phyloP scores from a whole-genome alignment of 1,139 yeast genomes.

The Nakaseomyces uthaithaninus region DNA sequence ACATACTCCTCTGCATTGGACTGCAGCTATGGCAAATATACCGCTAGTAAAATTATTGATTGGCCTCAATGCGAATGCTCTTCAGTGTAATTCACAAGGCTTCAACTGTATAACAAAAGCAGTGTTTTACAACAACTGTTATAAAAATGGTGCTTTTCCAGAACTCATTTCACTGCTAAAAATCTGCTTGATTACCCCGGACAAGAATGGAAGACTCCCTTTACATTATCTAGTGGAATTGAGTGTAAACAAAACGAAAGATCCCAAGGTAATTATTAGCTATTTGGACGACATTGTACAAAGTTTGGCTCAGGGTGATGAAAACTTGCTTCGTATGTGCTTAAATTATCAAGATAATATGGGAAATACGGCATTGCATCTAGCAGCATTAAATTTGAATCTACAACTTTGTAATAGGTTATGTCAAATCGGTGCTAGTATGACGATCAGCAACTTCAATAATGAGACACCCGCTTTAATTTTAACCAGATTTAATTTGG shows the following conservation, averaged over 20 bases:
- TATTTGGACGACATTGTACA: conserved; percentile 36
- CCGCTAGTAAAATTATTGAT: conserved; percentile 63
- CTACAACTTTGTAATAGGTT: conserved; percentile 28
- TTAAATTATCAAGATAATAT: conserved; percentile 60
- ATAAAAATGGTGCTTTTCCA: conserved; percentile 67
- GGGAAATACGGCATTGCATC: conserved; percentile 62
- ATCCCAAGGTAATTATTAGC: conserved; percentile 32
- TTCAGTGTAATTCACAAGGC: conserved; percentile 66
- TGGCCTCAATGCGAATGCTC: conserved; percentile 63
- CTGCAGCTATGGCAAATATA: conserved; percentile 81
- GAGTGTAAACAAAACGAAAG: conserved; percentile 45
- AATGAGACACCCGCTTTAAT: conserved; percentile 29
- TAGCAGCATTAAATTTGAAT: conserved; percentile 39
- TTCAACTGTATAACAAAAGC: conserved; percentile 80
- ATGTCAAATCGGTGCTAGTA: conserved; percentile 28
- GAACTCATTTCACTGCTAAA: conserved; percentile 62
- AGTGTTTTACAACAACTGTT: conserved; percentile 80
- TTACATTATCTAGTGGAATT: conserved; percentile 64
- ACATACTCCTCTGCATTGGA: conserved; percentile 96
- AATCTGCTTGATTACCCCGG: conserved; percentile 64
- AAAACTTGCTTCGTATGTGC: conserved; percentile 49
- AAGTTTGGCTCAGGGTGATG: conserved; percentile 33
- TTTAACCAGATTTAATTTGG: conserved; percentile 32
- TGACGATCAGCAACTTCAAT: conserved; percentile 24
- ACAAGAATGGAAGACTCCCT: conserved; percentile 63